Evolutionary conservation across 805 yeast species (phyloP), one percentile per base, ranked within the genome.

Genomic region (Ogataea paraovalis): DNA sequence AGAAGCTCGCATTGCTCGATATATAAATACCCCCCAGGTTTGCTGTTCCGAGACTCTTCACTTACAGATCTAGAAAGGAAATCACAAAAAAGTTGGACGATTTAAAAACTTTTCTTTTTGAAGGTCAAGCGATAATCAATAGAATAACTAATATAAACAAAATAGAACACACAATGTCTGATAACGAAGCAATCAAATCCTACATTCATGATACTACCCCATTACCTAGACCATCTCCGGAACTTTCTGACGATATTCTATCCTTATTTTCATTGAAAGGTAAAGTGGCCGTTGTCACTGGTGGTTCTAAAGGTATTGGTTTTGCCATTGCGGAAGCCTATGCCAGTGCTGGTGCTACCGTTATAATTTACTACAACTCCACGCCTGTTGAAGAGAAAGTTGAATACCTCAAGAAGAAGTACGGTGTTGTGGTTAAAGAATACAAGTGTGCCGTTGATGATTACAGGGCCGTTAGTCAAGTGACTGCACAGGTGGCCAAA

Each of bases 261-360:
- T 87, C 83, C 51, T 70, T 85, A 54, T 87, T 88, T 67, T 82
- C 87, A 3, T 75, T 88, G 52, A 83, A 83, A 69, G 94, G 94
- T 20, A 87, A 86, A 68, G 87, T 83, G n/a, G 94, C 94, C 4
- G 78, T 87, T 1, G 77, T 87, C 47, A 84, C 94, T 10, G 96
- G 96, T 27, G 85, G 87, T 7, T 83, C 92, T n/a, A 74, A 83
- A 34, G 96, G 96, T 19, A 87, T 87, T 54, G 96, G 96, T 14
- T 76, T 67, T 55, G 87, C 87, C 2, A 84, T 87, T 19, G 95
- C 92, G 30, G 88, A 82, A 65, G 90, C 88, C 2, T 86, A 71
- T 58, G 87, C 89, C 38, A 91, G 86, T 68, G 92, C 95, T 6
- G 96, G 96, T 44, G 96, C 95, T 4, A 84, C 85, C 55, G 82